Evolutionary conservation across 768 basidiomycete genomes (phyloP), one percentile per base, ranked within the genome.

Genomic region (Suillus bovinus): DNA sequence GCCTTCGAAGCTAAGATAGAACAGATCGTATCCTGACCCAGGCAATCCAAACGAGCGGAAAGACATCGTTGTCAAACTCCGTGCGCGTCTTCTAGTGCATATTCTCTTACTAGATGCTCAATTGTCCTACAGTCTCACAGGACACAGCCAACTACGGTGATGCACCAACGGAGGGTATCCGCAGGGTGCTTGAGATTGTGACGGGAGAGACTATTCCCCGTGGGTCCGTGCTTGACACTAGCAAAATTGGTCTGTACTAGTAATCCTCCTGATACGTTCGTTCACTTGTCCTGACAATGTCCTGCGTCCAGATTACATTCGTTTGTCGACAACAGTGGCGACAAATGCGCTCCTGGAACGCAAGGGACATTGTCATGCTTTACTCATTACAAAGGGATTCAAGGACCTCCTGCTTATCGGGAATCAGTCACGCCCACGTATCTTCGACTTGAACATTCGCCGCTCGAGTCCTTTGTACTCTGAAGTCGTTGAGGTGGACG

Each of bases 281-380:
- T 27, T 33, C n/a, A 17, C 3, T 31, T 16, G 27, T 46, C 10
- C n/a, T 59, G n/a, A 14, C 8, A 3, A 53, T 14, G 6, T 42
- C 29, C 36, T 36, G 50, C 47, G 31, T 52, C 13, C 63, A 94
- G 94, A 96, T 70, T 95, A 94, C 71, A 93, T 96, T 65, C 86
- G 94, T 20, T 79, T 96, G 9, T 94, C 93, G 0, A 97, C 96
- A 0, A 99, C 96, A 0, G 94, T 98, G 4, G 96, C 95, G 0
- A 99, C 96, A 20, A 99, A 98, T 69, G 96, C 96, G 0, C 83
- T 99, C 0, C 83, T 99, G 7, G 96, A 99, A 70, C 88, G 96
- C 53, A 96, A 96, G 74, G 96, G 96, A 1, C 90, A 94, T 69
- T 88, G 87, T 64, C 94, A 96, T 63, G 96, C 94, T 0, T 80